A percentile compares a stretch with the other conserved stretches of the same genome.
Evolutionary conservation across 192 early-diverging fungal genomes (phyloP).

Genomic region (Coemansia sp.): DNA sequence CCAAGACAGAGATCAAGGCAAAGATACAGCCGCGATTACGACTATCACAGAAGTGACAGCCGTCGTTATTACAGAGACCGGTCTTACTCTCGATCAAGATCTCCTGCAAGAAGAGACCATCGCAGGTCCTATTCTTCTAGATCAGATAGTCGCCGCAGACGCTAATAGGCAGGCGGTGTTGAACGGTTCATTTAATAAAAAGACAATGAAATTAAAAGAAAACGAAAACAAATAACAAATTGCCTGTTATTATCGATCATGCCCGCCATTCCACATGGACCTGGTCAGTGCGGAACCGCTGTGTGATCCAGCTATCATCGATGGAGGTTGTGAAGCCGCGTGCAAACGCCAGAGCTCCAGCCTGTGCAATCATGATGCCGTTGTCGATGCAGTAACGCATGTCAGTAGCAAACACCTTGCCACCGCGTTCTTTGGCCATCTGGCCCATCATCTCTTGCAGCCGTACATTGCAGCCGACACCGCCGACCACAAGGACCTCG

Average conservation of each 20-base stretch:
- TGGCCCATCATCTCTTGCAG: conserved; percentile 97
- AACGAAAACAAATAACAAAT: no score
- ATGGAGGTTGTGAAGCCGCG: conserved; percentile 80
- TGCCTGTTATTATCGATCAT: conserved; percentile 4
- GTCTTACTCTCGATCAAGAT: conserved; percentile 25
- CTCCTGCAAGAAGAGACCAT: conserved; percentile 9
- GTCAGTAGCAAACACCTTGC: conserved; percentile 92
- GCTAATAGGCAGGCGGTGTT: background rate
- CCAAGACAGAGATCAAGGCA: background rate
- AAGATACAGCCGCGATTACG: conserved; percentile 11
- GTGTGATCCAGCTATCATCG: conserved; percentile 87
- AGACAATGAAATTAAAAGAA: background rate
- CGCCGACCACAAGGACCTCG: conserved; percentile 95
- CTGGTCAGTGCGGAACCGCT: conserved; percentile 88
- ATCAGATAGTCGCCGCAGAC: conserved; percentile 12
- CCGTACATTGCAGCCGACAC: conserved; percentile 93
- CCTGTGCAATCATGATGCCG: conserved; percentile 99
- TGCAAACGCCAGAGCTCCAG: conserved; percentile 82
- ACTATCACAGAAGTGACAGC: background rate
- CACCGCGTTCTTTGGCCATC: conserved; percentile 88
- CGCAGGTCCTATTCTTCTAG: conserved; percentile 21
- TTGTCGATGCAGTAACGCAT: conserved; percentile 98
- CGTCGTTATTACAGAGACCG: conserved; percentile 2
- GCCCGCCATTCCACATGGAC: conserved; percentile 79
- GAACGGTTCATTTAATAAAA: background rate